These are phyloP conservation scores for Stropharia rugosoannulata DNA, from an alignment of 768 basidiomycete genomes.

Conservation along the genomic window DNA sequence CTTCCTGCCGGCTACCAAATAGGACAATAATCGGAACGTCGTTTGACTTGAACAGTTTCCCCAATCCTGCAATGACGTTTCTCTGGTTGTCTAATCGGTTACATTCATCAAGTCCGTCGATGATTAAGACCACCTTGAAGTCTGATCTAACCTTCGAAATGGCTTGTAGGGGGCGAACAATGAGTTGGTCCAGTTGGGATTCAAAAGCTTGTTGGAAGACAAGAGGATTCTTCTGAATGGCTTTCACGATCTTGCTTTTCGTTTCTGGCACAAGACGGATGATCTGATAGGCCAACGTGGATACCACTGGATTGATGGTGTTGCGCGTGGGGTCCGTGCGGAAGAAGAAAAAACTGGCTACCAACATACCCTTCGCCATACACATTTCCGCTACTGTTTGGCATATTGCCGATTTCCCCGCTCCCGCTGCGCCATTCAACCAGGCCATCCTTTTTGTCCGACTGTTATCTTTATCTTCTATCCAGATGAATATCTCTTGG, in stretches of 20 bases:
- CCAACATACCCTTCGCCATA: background rate
- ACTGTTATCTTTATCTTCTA: too few relatives aligned
- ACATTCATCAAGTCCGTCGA: conserved; percentile 16
- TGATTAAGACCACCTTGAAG: background rate
- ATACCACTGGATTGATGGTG: background rate
- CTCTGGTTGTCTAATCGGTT: background rate
- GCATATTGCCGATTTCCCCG: conserved; percentile 15
- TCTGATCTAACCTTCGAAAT: too few relatives aligned
- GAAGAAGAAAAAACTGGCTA: conserved; percentile 12
- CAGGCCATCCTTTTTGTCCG: too few relatives aligned
- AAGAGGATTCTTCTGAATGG: background rate
- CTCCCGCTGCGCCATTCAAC: too few relatives aligned
- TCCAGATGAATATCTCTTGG: too few relatives aligned
- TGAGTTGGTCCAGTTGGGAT: background rate
- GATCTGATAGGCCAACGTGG: conserved; percentile 1
- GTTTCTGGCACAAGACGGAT: background rate
- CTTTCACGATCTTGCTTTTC: background rate
- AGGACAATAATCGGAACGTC: conserved; percentile 7
- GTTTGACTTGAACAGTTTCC: background rate
- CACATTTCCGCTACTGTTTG: conserved; percentile 8
- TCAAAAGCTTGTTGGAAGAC: background rate
- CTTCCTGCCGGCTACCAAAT: conserved; percentile 7
- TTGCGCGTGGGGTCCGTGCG: background rate
- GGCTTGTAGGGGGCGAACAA: background rate
- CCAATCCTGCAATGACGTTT: background rate